Conservation (phyloP, 2,329 filamentous ascomycete genomes). For the Penicillium sp. region DNA sequence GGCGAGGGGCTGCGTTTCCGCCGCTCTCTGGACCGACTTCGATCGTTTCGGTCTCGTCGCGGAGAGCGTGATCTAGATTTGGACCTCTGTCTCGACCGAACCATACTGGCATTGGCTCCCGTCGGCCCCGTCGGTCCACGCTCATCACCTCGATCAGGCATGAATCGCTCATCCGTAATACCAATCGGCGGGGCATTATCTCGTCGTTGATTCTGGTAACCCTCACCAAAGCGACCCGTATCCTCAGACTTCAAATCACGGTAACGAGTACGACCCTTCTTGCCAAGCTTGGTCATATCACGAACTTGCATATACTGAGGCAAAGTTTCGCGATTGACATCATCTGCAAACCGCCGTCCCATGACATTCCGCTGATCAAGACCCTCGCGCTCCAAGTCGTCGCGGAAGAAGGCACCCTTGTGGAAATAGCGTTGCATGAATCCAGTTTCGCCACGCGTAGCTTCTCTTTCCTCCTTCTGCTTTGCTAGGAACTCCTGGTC, state of each 20-base stretch:
- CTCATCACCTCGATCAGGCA: constrained; percentile 48
- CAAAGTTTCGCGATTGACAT: constrained; percentile 81
- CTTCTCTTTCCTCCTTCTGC: constrained; percentile 78
- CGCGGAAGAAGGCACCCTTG: constrained; percentile 93
- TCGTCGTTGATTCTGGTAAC: constrained; percentile 33
- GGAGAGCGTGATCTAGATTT: constrained; percentile 57
- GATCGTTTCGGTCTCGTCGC: constrained; percentile 45
- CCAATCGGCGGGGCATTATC: constrained; percentile 41
- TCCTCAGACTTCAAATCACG: constrained; percentile 87
- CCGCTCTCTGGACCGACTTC: constrained; percentile 53
- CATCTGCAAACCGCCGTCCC: constrained; percentile 80
- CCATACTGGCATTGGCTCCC: constrained; percentile 51
- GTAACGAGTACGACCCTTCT: constrained; percentile 89
- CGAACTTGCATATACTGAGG: constrained; percentile 91
- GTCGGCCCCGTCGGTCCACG: constrained; percentile 41
- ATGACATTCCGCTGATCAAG: constrained; percentile 83
- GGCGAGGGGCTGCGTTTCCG: constrained; percentile 50
- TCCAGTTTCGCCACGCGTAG: constrained; percentile 75
- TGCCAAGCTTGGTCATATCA: constrained; percentile 91
- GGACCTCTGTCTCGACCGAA: constrained; percentile 43
- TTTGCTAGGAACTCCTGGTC: constrained; percentile 76
- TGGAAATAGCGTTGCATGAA: constrained; percentile 98
- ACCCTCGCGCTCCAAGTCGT: constrained; percentile 75
- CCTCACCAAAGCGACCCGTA: constrained; percentile 77
- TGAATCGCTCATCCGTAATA: constrained; percentile 51